A percentile compares a stretch with the other conserved stretches of the same genome.
Conservation (phyloP, 1,284 basidiomycete species). For the Moniliophthora roreri region DNA sequence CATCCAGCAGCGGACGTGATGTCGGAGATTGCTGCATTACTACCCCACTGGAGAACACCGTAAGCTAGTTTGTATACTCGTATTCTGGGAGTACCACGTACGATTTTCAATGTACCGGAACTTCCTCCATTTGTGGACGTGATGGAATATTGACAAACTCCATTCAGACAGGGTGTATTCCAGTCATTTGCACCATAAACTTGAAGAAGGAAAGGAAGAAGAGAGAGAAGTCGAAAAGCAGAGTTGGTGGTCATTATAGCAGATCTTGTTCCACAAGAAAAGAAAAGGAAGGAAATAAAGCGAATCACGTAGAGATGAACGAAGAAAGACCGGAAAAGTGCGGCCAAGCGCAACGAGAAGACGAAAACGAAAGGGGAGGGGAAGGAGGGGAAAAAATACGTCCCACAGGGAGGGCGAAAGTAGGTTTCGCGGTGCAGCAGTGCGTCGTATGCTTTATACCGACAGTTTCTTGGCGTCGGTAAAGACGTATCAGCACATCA, state of each 20-base stretch:
- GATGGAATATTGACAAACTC: conserved; percentile 21
- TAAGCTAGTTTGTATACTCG: background rate
- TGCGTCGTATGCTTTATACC: background rate
- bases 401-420: background rate
- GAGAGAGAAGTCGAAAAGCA: background rate
- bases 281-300: background rate
- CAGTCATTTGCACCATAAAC: conserved; percentile 19
- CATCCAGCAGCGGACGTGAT: conserved; percentile 22
- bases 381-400: background rate
- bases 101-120: conserved; percentile 21
- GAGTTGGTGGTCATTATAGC: background rate
- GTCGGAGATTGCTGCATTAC: conserved; percentile 20
- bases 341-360: background rate
- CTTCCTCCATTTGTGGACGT: conserved; percentile 7
- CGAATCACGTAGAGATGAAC: background rate
- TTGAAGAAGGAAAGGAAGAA: background rate
- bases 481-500: too few relatives aligned
- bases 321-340: background rate
- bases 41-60: conserved; percentile 17
- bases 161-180: conserved; percentile 22
- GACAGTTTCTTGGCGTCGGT: background rate
- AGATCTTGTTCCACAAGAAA: background rate
- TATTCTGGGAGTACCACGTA: conserved; percentile 18
- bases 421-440: background rate
- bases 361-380: background rate